phyloP scores from a whole-genome alignment of 2,329 filamentous ascomycete species.

The Talaromyces sp. region DNA sequence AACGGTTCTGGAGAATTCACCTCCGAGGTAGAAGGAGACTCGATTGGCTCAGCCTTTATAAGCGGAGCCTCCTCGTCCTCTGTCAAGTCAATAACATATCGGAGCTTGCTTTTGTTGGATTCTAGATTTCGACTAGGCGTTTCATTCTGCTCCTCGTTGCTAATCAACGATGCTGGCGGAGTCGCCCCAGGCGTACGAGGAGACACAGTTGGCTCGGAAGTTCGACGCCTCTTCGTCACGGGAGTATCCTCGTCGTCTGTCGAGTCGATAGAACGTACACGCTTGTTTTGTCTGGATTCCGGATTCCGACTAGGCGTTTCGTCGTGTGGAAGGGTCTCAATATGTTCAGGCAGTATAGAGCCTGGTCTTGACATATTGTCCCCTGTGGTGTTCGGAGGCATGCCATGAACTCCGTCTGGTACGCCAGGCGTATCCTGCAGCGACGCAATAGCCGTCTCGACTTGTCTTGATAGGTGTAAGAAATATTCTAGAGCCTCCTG shows the following conservation, averaged over 20 bases:
- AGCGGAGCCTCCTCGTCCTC: too few species aligned
- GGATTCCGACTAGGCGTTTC: neutral
- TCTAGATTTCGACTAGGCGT: too few species aligned
- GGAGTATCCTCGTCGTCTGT: neutral
- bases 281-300: neutral
- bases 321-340: neutral
- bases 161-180: neutral
- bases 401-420: neutral
- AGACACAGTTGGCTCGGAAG: neutral
- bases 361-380: neutral
- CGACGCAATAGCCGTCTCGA: constrained; percentile 14
- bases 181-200: too few species aligned
- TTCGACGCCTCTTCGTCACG: neutral
- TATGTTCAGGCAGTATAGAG: neutral
- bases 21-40: too few species aligned
- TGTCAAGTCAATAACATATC: too few species aligned
- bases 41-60: too few species aligned
- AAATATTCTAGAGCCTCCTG: constrained; percentile 37
- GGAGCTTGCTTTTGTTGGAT: too few species aligned
- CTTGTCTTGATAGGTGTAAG: constrained; percentile 26
- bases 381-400: neutral
- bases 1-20: too few species aligned
- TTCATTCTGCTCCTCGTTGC: neutral
- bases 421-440: neutral
- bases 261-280: neutral